Conservation (phyloP, 2,329 filamentous ascomycete species). For the Pseudocercospora cruenta region DNA sequence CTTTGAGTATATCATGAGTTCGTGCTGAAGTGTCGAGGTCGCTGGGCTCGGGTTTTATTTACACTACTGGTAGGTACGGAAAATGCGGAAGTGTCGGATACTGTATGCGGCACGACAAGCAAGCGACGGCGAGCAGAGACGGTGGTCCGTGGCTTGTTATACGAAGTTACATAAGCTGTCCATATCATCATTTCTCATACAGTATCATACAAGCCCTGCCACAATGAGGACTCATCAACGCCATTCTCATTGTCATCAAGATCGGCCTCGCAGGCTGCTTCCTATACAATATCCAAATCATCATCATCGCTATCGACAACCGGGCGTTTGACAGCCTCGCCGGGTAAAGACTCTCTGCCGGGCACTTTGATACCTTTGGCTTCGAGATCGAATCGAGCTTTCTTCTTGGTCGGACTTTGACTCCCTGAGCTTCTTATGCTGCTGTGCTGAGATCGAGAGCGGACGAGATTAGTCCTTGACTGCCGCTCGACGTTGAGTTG, state of each 20-base stretch:
- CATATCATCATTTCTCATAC: neutral
- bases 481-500: conserved; percentile 27
- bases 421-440: conserved; percentile 35
- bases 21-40: no score
- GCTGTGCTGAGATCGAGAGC: conserved; percentile 29
- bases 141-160: no score
- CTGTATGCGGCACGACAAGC: no score
- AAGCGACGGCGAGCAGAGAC: no score
- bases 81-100: no score
- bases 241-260: neutral
- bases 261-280: neutral
- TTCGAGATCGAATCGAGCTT: conserved; percentile 51
- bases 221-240: neutral
- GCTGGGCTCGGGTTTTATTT: no score
- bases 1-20: no score
- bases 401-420: conserved; percentile 49
- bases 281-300: conserved; percentile 53
- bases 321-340: conserved; percentile 40
- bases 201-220: conserved; percentile 1
- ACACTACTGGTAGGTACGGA: no score
- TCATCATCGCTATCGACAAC: conserved; percentile 48
- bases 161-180: no score
- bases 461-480: conserved; percentile 15
- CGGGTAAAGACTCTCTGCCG: conserved; percentile 49
- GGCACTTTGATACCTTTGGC: conserved; percentile 55